phyloP scores from a whole-genome alignment of 2,329 filamentous ascomycete genomes.

The Cyphellophora europaea region DNA sequence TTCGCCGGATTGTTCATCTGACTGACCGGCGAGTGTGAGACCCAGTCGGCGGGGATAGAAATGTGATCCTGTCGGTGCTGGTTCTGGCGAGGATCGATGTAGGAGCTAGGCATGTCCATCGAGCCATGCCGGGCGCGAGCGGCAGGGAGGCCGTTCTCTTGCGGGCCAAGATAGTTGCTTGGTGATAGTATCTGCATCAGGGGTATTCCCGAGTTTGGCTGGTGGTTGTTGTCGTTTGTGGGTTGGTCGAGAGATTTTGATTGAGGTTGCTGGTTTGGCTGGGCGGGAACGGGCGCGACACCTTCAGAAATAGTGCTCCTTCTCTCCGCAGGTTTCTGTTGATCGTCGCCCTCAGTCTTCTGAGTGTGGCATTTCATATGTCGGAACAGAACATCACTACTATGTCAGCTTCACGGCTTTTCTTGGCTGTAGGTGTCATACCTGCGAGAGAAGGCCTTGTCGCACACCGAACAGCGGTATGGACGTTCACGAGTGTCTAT shows the following conservation, averaged over 20 bases:
- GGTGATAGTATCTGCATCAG: slow-evolving; percentile 16
- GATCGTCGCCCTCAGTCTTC: slow-evolving; percentile 26
- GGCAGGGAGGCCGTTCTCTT: slow-evolving; percentile 5
- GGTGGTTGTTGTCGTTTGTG: too few relatives aligned
- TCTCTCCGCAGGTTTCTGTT: slow-evolving; percentile 20
- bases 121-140: slow-evolving; percentile 8
- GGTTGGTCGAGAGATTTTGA: too few relatives aligned
- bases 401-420: not conserved
- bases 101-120: slow-evolving; percentile 9
- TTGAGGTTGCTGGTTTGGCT: not conserved
- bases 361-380: slow-evolving; percentile 43
- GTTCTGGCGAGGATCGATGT: slow-evolving; percentile 6
- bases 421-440: too few relatives aligned
- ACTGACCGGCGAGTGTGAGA: not conserved
- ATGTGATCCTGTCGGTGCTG: slow-evolving; percentile 1
- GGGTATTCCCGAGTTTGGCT: slow-evolving; percentile 7
- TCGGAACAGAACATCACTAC: slow-evolving; percentile 41
- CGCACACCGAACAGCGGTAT: slow-evolving; percentile 44
- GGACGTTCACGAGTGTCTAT: slow-evolving; percentile 46
- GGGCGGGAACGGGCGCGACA: slow-evolving; percentile 11
- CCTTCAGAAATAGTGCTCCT: slow-evolving; percentile 19
- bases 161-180: slow-evolving; percentile 9
- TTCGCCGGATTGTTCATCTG: slow-evolving; percentile 4
- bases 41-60: not conserved
- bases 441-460: slow-evolving; percentile 47